Percentiles rank a stretch among this genome's conserved stretches.
Evolutionary conservation across 352 stramenopile genomes (phyloP).

Genomic region (Pythium rishiriense): DNA sequence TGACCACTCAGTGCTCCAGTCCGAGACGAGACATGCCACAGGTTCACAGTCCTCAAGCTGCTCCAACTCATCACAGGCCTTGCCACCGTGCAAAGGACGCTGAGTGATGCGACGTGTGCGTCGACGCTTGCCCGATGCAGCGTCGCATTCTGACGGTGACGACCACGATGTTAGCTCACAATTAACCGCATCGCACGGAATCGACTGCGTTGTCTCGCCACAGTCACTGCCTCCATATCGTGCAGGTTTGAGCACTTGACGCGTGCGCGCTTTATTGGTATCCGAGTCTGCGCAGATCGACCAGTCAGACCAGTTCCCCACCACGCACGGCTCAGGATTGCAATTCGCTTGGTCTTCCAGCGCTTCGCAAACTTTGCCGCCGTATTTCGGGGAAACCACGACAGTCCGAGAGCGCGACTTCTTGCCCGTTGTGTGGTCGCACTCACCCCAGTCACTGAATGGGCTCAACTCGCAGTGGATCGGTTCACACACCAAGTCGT

Average conservation of each 20-base stretch:
- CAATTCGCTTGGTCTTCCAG: constrained; percentile 36
- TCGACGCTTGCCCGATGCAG: constrained; percentile 43
- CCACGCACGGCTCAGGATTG: constrained; percentile 40
- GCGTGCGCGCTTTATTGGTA: constrained; percentile 37
- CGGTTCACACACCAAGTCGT: constrained; percentile 52
- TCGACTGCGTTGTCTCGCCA: constrained; percentile 5
- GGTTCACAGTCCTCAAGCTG: constrained; percentile 20
- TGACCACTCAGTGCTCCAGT: constrained; percentile 21
- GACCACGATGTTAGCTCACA: constrained; percentile 46
- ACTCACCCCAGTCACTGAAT: constrained; percentile 34
- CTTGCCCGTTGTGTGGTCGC: constrained; percentile 39
- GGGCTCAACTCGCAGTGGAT: constrained; percentile 46
- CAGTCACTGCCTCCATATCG: constrained; percentile 18
- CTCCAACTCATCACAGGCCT: constrained; percentile 11
- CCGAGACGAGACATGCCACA: constrained; percentile 17
- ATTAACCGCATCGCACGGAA: constrained; percentile 39
- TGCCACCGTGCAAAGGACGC: constrained; percentile 16
- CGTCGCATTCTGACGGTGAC: constrained; percentile 44
- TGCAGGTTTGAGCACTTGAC: neutral
- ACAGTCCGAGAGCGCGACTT: constrained; percentile 45
- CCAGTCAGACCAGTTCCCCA: constrained; percentile 52
- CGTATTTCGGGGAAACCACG: constrained; percentile 26
- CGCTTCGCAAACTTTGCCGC: constrained; percentile 27
- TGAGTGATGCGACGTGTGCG: constrained; percentile 18
- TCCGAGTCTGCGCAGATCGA: constrained; percentile 40